These are phyloP conservation scores for Hericium rajendrae DNA, from an alignment of 768 basidiomycete species.

Conservation along the genomic window DNA sequence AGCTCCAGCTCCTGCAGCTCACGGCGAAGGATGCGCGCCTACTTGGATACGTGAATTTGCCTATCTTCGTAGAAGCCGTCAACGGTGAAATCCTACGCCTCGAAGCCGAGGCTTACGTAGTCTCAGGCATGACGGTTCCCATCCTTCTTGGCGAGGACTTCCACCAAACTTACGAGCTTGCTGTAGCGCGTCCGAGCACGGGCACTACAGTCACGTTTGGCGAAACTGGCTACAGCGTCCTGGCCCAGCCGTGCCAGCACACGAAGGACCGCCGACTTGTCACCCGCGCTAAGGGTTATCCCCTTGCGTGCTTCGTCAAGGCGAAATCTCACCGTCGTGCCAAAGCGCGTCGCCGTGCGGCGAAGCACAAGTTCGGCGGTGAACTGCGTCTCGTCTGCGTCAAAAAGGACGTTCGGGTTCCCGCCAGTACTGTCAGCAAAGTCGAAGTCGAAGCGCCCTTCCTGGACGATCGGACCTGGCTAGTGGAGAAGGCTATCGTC, in stretches of 20 bases:
- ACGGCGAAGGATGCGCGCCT: neutral
- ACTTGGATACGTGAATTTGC: slow-evolving; percentile 15
- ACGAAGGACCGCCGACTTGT: neutral
- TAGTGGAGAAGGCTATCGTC: neutral
- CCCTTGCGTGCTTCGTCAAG: neutral
- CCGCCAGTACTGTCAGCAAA: neutral
- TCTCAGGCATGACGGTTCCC: slow-evolving; percentile 17
- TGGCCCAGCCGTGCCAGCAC: neutral
- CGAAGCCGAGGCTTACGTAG: slow-evolving; percentile 11
- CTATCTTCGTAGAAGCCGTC: slow-evolving; percentile 18
- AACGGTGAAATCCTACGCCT: slow-evolving; percentile 17
- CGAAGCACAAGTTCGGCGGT: neutral
- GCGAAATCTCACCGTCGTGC: neutral
- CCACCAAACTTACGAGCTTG: slow-evolving; percentile 24
- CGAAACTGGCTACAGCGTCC: too few relatives aligned
- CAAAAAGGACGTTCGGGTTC: neutral
- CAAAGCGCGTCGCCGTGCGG: neutral
- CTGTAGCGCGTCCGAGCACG: slow-evolving; percentile 12
- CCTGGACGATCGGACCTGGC: neutral
- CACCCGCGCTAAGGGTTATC: slow-evolving; percentile 7
- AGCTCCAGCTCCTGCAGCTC: neutral
- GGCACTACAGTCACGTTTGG: too few relatives aligned
- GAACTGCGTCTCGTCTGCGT: neutral
- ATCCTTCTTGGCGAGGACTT: slow-evolving; percentile 19
- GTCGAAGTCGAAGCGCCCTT: neutral